Evolutionary conservation across 768 basidiomycete species (phyloP), one percentile per base, ranked within the genome.

Genomic region (Trametes coccinea): DNA sequence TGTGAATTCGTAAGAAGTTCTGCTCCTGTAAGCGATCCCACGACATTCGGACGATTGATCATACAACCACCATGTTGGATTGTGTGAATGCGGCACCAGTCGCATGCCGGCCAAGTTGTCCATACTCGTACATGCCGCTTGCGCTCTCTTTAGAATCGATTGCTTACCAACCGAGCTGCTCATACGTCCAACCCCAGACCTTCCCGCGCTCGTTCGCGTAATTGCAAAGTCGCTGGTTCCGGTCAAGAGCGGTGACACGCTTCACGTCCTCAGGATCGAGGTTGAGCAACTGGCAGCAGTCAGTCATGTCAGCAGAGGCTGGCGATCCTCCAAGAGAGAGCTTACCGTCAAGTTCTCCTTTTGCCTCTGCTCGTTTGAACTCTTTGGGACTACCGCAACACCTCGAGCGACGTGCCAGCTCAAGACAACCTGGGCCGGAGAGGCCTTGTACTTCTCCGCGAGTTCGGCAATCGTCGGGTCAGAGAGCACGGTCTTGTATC

Each of bases 351-450:
- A 59, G 61, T 85, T 85, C 59, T 79, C 77, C 66, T 76, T 79
- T 71, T 85, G 83, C 48, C 79, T 73, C 22, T 76, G 76, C 17
- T 69, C 67, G 60, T 83, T 76, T 17, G 72, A 71, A 56, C 81
- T 83, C 73, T 81, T 82, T 2, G 84, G 82, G 3, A 84, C 72
- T 5, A 78, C 74, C 17, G 75, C 69, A 5, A 76, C 77, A 0
- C 79, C 78, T 29, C 82, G 72, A 16, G 78, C 74, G 41, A 83
- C 49, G 64, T 83, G 80, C 84, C 84, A 86, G 0, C 80, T 78
- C 7, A 85, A 70, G 30, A 78, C 77, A 39, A 86, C 71, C 68
- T 84, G 82, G 4, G 75, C 79, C 1, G 82, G 73, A 0, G 76
- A 71, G 3, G 74, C 80, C 4, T 74, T 74, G 68, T 84, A 79